Evolutionary conservation across 495 filamentous ascomycete species (phyloP).

Genomic region (Cryomyces antarcticus): DNA sequence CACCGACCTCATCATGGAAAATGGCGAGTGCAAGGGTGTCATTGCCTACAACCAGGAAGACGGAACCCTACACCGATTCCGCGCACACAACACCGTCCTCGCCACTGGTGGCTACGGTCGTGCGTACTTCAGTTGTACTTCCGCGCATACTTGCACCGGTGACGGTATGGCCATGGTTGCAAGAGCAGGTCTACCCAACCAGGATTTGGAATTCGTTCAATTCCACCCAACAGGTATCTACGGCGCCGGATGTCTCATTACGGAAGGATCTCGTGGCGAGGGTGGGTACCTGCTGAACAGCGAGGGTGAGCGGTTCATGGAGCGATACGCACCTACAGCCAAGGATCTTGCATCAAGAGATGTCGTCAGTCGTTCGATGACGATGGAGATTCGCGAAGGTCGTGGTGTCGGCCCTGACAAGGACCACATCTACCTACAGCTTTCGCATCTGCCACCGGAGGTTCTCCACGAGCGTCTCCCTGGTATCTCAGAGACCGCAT

Average conservation of each 20-base stretch:
- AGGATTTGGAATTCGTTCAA: constrained; percentile 98
- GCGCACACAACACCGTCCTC: constrained; percentile 87
- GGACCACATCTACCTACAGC: constrained; percentile 95
- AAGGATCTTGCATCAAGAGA: constrained; percentile 94
- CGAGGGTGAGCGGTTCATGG: constrained; percentile 98
- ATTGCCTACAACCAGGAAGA: constrained; percentile 98
- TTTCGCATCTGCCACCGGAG: constrained; percentile 79
- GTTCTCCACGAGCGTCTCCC: constrained; percentile 90
- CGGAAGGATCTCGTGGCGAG: constrained; percentile 93
- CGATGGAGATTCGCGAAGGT: constrained; percentile 90
- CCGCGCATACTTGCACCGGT: constrained; percentile 95
- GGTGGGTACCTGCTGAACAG: constrained; percentile 93
- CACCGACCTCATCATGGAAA: constrained; percentile 89
- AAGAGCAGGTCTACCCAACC: constrained; percentile 90
- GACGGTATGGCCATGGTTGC: constrained; percentile 99
- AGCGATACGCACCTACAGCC: constrained; percentile 89
- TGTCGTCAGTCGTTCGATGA: constrained; percentile 95
- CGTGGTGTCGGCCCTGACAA: constrained; percentile 90
- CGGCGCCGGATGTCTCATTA: constrained; percentile 94
- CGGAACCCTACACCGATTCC: constrained; percentile 89
- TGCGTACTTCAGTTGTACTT: constrained; percentile 95
- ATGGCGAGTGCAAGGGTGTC: constrained; percentile 88
- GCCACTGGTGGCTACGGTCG: constrained; percentile 95
- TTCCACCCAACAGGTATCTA: constrained; percentile 99
- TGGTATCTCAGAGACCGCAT: constrained; percentile 95